Evolutionary conservation across 352 stramenopile genomes (phyloP).

Genomic region (Phytopythium vexans): DNA sequence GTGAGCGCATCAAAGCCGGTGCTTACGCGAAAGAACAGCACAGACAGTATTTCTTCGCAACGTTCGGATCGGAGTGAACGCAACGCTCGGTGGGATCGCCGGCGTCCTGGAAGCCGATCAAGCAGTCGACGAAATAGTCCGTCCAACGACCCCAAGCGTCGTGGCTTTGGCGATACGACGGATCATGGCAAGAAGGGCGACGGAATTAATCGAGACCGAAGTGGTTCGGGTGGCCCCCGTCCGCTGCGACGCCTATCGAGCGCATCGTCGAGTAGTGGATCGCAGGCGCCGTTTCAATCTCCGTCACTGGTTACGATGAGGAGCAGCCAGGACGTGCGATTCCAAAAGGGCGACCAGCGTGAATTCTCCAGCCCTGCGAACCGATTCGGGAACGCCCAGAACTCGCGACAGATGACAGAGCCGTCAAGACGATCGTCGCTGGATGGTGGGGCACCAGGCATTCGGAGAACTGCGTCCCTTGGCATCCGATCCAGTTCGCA

Average conservation of each 20-base stretch:
- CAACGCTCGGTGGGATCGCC: slow-evolving; percentile 26
- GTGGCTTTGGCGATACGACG: neutral
- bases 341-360: slow-evolving; percentile 20
- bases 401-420: slow-evolving; percentile 12
- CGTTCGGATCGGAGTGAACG: slow-evolving; percentile 40
- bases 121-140: slow-evolving; percentile 7
- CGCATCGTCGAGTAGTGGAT: slow-evolving; percentile 5
- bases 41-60: slow-evolving; percentile 48
- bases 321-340: slow-evolving; percentile 50
- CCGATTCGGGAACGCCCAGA: neutral
- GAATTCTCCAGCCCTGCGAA: neutral
- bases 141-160: slow-evolving; percentile 2
- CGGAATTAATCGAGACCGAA: neutral
- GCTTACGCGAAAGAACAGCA: slow-evolving; percentile 48
- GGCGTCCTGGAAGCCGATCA: slow-evolving; percentile 3
- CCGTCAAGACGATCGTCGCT: slow-evolving; percentile 24
- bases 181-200: neutral
- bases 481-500: slow-evolving; percentile 14
- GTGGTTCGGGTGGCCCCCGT: slow-evolving; percentile 9
- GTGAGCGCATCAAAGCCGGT: slow-evolving; percentile 16
- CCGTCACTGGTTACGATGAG: slow-evolving; percentile 23
- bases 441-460: slow-evolving; percentile 14
- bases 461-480: slow-evolving; percentile 10
- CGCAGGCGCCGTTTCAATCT: slow-evolving; percentile 21
- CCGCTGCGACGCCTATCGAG: slow-evolving; percentile 17